These are phyloP conservation scores for Colletotrichum gloeosporioides DNA, from an alignment of 2,329 filamentous ascomycete species.

Conservation along the genomic window DNA sequence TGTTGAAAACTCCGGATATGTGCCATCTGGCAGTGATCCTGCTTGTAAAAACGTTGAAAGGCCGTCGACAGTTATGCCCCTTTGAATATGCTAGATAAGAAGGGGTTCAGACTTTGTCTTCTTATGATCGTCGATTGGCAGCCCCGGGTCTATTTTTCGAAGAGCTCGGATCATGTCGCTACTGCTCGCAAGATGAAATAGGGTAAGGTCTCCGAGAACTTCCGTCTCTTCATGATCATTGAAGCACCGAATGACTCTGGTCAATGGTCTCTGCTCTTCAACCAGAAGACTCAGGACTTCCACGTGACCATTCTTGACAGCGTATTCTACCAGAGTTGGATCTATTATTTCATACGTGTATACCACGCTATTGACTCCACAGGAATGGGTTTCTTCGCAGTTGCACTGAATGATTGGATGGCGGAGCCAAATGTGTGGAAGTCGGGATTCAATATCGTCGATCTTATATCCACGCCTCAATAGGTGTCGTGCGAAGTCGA, in stretches of 20 bases:
- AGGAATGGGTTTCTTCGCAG: neutral
- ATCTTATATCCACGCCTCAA: neutral
- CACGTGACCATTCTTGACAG: neutral
- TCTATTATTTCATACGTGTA: neutral
- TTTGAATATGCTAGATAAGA: neutral
- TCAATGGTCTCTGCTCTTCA: neutral
- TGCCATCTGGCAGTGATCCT: neutral
- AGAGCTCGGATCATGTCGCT: neutral
- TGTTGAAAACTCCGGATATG: neutral
- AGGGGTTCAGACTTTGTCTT: neutral
- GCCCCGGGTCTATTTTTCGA: neutral
- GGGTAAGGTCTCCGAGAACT: neutral
- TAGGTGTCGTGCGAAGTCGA: neutral
- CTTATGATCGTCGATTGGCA: neutral
- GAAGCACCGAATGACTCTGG: neutral
- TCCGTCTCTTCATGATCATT: neutral
- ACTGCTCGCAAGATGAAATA: neutral
- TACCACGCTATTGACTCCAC: neutral
- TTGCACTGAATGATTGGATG: neutral
- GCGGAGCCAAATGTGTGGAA: neutral
- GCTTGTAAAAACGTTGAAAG: neutral
- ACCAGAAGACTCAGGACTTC: neutral
- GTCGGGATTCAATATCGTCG: neutral
- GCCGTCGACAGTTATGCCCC: neutral
- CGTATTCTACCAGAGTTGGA: neutral